A percentile compares a stretch with the other conserved stretches of the same genome.
Evolutionary conservation across 1,139 yeast genomes (phyloP).

Genomic region (Pichia sp.): DNA sequence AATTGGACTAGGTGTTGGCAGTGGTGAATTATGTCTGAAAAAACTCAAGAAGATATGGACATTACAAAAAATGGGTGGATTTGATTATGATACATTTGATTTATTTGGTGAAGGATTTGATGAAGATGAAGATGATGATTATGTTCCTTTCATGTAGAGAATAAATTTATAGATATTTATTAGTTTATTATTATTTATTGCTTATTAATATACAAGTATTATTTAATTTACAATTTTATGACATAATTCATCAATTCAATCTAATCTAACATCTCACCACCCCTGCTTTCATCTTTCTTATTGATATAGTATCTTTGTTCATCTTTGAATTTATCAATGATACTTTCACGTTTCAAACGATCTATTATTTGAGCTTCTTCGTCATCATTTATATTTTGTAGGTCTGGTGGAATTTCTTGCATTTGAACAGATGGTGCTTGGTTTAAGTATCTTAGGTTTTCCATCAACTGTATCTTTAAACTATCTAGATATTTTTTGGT

Average conservation of each 20-base stretch:
- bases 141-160: constrained; percentile 28
- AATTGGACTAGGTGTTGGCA: constrained; percentile 32
- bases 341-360: constrained; percentile 46
- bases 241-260: constrained; percentile 10
- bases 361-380: constrained; percentile 42
- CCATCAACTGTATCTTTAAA: constrained; percentile 68
- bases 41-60: constrained; percentile 31
- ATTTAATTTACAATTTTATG: constrained; percentile 1
- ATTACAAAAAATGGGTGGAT: constrained; percentile 42
- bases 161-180: not conserved
- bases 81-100: constrained; percentile 34
- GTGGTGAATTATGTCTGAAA: constrained; percentile 31
- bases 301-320: constrained; percentile 34
- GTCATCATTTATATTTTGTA: constrained; percentile 60
- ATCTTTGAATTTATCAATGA: constrained; percentile 34
- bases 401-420: constrained; percentile 84
- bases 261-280: constrained; percentile 30
- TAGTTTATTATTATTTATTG: not conserved
- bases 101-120: constrained; percentile 16
- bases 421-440: constrained; percentile 95
- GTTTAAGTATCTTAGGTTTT: constrained; percentile 72
- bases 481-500: constrained; percentile 78
- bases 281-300: constrained; percentile 33
- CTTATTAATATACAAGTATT: constrained; percentile 4
- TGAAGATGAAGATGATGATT: constrained; percentile 26